Evolutionary conservation across 2,329 filamentous ascomycete genomes (phyloP).

Genomic region (Alternaria conjuncta): DNA sequence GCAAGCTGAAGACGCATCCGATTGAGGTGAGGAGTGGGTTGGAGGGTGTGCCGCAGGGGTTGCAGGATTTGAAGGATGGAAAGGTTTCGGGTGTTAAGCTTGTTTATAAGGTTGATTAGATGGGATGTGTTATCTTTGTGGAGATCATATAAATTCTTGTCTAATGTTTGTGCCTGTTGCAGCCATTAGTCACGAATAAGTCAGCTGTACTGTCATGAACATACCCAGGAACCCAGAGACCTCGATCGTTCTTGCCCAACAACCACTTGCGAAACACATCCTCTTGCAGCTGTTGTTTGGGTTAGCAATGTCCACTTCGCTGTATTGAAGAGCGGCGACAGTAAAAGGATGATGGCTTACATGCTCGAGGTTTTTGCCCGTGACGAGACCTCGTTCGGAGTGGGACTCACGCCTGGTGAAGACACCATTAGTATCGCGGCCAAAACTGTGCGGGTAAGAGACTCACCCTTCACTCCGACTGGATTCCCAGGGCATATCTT

Average conservation of each 20-base stretch:
- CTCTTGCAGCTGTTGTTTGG: neutral
- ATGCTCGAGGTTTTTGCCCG: neutral
- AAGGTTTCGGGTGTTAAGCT: slow-evolving; percentile 47
- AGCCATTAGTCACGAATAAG: neutral
- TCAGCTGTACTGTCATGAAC: neutral
- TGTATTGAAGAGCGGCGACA: neutral
- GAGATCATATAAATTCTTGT: neutral
- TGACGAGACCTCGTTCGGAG: neutral
- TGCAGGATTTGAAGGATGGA: slow-evolving; percentile 40
- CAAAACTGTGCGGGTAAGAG: neutral
- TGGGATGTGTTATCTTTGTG: neutral
- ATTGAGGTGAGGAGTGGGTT: slow-evolving; percentile 37
- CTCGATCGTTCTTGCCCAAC: neutral
- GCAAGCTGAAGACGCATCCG: slow-evolving; percentile 44
- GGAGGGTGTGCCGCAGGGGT: slow-evolving; percentile 37
- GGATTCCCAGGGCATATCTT: neutral
- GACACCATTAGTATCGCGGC: neutral
- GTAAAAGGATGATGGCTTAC: neutral
- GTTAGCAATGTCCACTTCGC: neutral
- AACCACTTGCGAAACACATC: neutral
- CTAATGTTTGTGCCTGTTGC: neutral
- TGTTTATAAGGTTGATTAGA: slow-evolving; percentile 32
- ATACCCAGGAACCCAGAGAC: neutral
- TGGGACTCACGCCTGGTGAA: neutral
- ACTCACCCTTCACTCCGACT: neutral